These are phyloP conservation scores for Emmonsiellopsis sp. DNA, from an alignment of 2,329 filamentous ascomycete species.

Conservation along the genomic window DNA sequence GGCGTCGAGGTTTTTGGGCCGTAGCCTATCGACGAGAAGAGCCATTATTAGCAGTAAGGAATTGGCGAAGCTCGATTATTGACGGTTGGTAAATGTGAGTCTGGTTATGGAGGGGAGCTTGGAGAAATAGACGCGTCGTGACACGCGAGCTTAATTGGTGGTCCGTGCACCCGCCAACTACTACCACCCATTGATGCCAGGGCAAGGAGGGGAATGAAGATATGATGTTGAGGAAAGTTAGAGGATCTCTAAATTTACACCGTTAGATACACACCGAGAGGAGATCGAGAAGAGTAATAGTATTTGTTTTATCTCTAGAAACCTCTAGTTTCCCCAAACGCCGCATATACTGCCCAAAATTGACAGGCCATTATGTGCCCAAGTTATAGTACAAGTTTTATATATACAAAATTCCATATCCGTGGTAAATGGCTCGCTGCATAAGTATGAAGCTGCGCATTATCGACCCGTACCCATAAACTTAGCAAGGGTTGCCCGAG, in stretches of 20 bases:
- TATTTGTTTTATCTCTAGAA: slow-evolving; percentile 9
- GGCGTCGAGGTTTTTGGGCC: slow-evolving; percentile 41
- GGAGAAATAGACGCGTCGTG: slow-evolving; percentile 24
- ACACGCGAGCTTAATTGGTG: slow-evolving; percentile 31
- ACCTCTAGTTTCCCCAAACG: not conserved
- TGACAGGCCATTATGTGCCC: not conserved
- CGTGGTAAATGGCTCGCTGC: too few species aligned
- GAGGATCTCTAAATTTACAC: not conserved
- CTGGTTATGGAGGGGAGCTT: not conserved
- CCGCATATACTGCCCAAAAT: not conserved
- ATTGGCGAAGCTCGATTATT: not conserved
- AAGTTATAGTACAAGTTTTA: not conserved
- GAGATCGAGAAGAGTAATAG: not conserved
- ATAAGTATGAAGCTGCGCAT: too few species aligned
- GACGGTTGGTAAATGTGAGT: not conserved
- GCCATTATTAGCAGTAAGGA: slow-evolving; percentile 40
- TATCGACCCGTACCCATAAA: too few species aligned
- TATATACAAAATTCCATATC: not conserved
- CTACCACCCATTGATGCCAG: not conserved
- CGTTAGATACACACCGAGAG: not conserved
- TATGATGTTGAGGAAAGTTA: not conserved
- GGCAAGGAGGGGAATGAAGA: not conserved
- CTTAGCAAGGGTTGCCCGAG: too few species aligned
- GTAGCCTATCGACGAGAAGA: slow-evolving; percentile 56
- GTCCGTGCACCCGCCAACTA: slow-evolving; percentile 21